Base-by-base conservation (phyloP, 2,329 filamentous ascomycete genomes). In the Calonectria henricotiae region DNA sequence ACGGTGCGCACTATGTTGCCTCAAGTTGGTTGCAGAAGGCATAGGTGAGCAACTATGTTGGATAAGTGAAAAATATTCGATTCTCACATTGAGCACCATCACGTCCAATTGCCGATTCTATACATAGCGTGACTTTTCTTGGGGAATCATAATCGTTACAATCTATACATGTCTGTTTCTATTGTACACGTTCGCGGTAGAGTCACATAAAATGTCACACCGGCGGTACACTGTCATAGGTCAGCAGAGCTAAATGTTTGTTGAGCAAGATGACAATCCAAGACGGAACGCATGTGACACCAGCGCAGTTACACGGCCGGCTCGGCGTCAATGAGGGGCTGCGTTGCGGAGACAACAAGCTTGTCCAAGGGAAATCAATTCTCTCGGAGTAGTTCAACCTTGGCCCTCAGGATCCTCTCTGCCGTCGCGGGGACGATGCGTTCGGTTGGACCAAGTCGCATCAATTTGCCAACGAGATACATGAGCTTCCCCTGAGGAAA, bases 391-490 rank as follows among this genome's bases (percentile, higher is more conserved):
- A 51, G 44, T 23, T 78, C 76, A 8, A 83, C 76, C 68, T 77
- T 79, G 30, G 73, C 71, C 62, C 79, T 79, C 82, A 90, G 83
- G 1, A 86, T 80, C 15, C 74, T 80, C 79, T 89, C 86, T 0
- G 88, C 89, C 32, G 80, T 85, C 27, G 80, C 80, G 1, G 89
- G 88, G 63, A 89, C 86, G 69, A 90, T 89, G 32, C 86, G 82
- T 77, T 89, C 87, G 51, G 88, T 85, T 3, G 85, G 84, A 0
- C 88, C 89, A 1, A 85, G 75, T 5, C 84, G 82, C 82, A 91
- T 86, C 86, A 91, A 88, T 79, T 86, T 88, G 23, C 89, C 89
- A 5, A 90, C 86, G 2, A 90, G 81, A 73, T 86, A 90, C 88
- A 90, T 90, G 54, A 90, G 83, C 80, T 90, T 90, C 0, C 89